A percentile compares a stretch with the other conserved stretches of the same genome.
Evolutionary conservation across 2,329 filamentous ascomycete species (phyloP).

Genomic region (Scopulariopsis brevicaulis): DNA sequence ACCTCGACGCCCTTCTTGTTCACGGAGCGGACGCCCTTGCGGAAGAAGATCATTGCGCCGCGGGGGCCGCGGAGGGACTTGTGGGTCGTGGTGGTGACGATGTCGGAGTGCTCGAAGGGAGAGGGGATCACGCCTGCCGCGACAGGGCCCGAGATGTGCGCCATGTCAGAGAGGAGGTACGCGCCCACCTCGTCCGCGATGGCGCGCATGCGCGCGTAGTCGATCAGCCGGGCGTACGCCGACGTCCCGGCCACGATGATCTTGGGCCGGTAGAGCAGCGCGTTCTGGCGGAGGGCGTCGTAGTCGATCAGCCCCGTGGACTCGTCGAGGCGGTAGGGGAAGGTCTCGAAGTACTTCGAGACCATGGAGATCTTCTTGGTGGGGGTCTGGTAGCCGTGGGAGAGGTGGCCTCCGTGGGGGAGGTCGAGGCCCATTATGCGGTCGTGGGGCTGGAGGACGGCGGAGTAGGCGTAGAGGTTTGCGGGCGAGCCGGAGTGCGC

Average conservation of each 20-base stretch:
- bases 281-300: slow-evolving; percentile 76
- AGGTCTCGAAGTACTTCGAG: slow-evolving; percentile 97
- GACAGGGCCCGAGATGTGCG: slow-evolving; percentile 89
- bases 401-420: slow-evolving; percentile 90
- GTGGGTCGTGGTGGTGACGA: slow-evolving; percentile 96
- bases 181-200: slow-evolving; percentile 86
- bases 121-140: slow-evolving; percentile 85
- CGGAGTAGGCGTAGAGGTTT: slow-evolving; percentile 91
- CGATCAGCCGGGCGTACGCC: slow-evolving; percentile 90
- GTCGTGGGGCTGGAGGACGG: slow-evolving; percentile 83
- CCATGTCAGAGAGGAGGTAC: slow-evolving; percentile 93
- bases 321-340: slow-evolving; percentile 88
- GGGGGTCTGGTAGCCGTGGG: slow-evolving; percentile 94
- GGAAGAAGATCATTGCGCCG: slow-evolving; percentile 97
- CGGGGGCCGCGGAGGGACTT: slow-evolving; percentile 92
- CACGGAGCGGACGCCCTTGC: slow-evolving; percentile 75
- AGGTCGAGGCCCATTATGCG: slow-evolving; percentile 95
- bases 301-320: slow-evolving; percentile 93
- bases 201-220: slow-evolving; percentile 84
- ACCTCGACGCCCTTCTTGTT: slow-evolving; percentile 78
- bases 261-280: slow-evolving; percentile 85
- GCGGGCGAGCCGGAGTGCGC: slow-evolving; percentile 65
- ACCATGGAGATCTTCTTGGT: slow-evolving; percentile 94
- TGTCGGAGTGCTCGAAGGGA: slow-evolving; percentile 81
- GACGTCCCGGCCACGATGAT: slow-evolving; percentile 90